These are phyloP conservation scores for Quercus tomentella DNA, from an alignment of 331 rosid genomes.

Conservation along the genomic window DNA sequence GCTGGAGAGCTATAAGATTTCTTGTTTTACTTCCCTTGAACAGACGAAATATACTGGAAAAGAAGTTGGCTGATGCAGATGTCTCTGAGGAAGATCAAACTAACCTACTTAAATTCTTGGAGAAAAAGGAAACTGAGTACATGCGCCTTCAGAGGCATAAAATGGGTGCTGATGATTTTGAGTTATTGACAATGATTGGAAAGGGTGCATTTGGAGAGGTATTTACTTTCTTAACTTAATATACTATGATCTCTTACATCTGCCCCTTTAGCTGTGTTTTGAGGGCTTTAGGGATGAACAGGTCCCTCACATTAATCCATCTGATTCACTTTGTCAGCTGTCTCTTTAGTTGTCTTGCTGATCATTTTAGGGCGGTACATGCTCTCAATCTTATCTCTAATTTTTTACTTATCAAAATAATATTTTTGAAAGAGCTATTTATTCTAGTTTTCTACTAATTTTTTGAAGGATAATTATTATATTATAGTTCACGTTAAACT, in stretches of 20 bases:
- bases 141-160: constrained; percentile 99
- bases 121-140: constrained; percentile 98
- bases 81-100: constrained; percentile 98
- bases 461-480: neutral
- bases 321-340: constrained; percentile 41
- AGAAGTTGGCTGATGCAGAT: constrained; percentile 97
- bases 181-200: constrained; percentile 92
- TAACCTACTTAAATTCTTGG: constrained; percentile 83
- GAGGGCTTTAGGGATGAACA: constrained; percentile 46
- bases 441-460: neutral
- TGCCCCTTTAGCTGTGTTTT: constrained; percentile 17
- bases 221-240: constrained; percentile 16
- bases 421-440: neutral
- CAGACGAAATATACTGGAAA: constrained; percentile 83
- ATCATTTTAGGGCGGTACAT: constrained; percentile 45
- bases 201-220: constrained; percentile 99
- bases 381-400: neutral
- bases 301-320: constrained; percentile 40
- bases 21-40: constrained; percentile 5
- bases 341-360: constrained; percentile 25
- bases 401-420: no score
- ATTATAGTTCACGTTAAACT: neutral
- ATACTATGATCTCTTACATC: neutral
- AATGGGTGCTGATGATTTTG: constrained; percentile 95
- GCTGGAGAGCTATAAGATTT: neutral